A percentile compares a stretch with the other conserved stretches of the same genome.
Evolutionary conservation across 441 rosid species (phyloP).

Genomic region (Mallotus japonicus): DNA sequence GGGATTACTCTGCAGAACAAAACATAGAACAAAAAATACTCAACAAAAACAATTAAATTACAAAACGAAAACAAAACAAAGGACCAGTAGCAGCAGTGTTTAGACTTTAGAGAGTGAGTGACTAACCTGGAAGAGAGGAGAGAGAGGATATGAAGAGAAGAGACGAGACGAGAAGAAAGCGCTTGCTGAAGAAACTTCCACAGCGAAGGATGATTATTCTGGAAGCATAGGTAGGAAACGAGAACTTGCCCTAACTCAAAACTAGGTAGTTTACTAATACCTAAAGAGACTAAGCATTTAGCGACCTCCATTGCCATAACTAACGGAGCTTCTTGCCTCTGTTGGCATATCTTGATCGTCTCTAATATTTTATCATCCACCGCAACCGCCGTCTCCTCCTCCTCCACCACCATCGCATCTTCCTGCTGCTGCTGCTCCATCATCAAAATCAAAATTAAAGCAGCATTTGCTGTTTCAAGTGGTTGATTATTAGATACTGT

Average conservation of each 20-base stretch:
- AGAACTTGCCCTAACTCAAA: slow-evolving; percentile 44
- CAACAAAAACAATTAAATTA: too few species aligned
- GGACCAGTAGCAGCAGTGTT: too few species aligned
- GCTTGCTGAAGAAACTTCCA: slow-evolving; percentile 60
- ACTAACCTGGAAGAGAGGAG: slow-evolving; percentile 46
- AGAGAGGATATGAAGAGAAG: slow-evolving; percentile 49
- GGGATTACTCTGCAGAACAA: slow-evolving; percentile 43
- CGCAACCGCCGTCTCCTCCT: not conserved
- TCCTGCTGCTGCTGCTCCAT: slow-evolving; percentile 14
- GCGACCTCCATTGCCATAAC: slow-evolving; percentile 41
- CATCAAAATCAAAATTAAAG: not conserved
- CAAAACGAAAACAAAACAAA: not conserved
- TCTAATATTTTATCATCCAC: slow-evolving; percentile 11
- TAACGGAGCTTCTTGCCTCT: slow-evolving; percentile 33
- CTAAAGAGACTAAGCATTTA: slow-evolving; percentile 29
- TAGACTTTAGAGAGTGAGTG: too few species aligned
- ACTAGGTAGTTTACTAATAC: slow-evolving; percentile 24
- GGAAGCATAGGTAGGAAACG: slow-evolving; percentile 44
- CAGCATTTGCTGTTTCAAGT: not conserved
- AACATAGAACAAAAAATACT: not conserved
- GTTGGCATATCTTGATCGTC: slow-evolving; percentile 16
- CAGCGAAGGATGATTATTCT: slow-evolving; percentile 42
- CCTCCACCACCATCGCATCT: not conserved
- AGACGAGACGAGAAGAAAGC: slow-evolving; percentile 46
- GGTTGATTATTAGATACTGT: too few species aligned